Base-by-base conservation (phyloP, 768 basidiomycete species). In the Mycena crocata region DNA sequence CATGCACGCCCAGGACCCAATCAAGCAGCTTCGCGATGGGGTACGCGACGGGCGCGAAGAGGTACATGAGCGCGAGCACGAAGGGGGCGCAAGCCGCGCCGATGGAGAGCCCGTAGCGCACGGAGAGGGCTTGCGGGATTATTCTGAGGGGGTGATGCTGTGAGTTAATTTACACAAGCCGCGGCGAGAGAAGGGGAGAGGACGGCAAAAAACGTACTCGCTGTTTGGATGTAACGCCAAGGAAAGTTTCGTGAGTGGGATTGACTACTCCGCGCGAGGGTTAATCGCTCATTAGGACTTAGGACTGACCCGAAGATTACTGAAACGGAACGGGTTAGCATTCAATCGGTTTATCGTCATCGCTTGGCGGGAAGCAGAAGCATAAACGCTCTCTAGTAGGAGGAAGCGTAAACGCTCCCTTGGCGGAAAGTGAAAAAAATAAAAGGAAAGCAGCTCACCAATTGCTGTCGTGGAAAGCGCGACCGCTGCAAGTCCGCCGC, bases 11-110 rank as follows among this genome's bases (percentile, higher is more conserved):
- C 1, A 98, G 87, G 4, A 91, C 86, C 51, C 79, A 83, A 75
- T 98, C 97, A 35, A 99, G 88, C 0, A 99, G 79, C 70, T 90
- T 91, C 37, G 93, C 92, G 62, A 90, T 90, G 2, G 93, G 93
- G 76, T 85, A 96, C 77, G 85, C 95, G 0, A 94, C 93, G 63
- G 96, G 82, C 4, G 94, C 93, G 14, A 90, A 89, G 37, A 86
- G 79, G 24, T 92, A 71, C 73, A 88, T 90, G 91, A 95, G 93
- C 61, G 93, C 77, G 77, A 15, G 74, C 78, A 13, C 91, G 83
- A 10, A 95, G 92, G 0, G 93, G 0, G 92, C 89, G 62, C 93
- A 93, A n/a, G 79, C 82, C 0, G 94, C 93, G 17, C 94, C 94
- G 64, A 96, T 90, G 1, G 86, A 78, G 17, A 95, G 86, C 44